phyloP scores from a whole-genome alignment of 2,329 filamentous ascomycete genomes.

The Ciborinia camelliae region DNA sequence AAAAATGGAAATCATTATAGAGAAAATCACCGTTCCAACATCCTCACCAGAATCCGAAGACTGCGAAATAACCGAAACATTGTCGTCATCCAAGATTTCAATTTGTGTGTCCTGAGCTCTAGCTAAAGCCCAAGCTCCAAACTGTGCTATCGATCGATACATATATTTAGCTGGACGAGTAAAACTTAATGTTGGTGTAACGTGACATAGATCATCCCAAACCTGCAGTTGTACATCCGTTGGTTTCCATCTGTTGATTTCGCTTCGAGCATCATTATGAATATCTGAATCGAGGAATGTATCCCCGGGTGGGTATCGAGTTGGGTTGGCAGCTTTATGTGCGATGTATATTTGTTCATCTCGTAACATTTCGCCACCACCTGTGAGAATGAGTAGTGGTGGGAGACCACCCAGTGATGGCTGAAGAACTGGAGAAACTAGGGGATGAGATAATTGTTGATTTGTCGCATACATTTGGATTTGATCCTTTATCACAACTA shows the following conservation, averaged over 20 bases:
- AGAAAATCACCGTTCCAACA: conserved; percentile 32
- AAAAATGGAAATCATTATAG: conserved; percentile 2
- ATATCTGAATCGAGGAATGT: conserved; percentile 61
- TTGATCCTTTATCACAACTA: conserved; percentile 78
- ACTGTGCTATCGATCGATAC: conserved; percentile 89
- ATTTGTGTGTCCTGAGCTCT: conserved; percentile 76
- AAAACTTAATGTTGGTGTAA: conserved; percentile 88
- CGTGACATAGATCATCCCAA: conserved; percentile 94
- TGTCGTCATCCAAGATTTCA: conserved; percentile 76
- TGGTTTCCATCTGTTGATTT: conserved; percentile 66
- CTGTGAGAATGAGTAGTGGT: conserved; percentile 79
- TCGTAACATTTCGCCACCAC: conserved; percentile 82
- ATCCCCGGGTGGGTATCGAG: conserved; percentile 68
- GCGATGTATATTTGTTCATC: conserved; percentile 96
- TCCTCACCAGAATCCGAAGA: conserved; percentile 44
- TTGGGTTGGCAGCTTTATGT: conserved; percentile 87
- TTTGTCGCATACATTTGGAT: conserved; percentile 88
- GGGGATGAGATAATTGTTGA: conserved; percentile 75
- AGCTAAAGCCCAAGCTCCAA: conserved; percentile 86
- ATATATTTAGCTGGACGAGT: conserved; percentile 95
- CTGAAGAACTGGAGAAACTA: conserved; percentile 87
- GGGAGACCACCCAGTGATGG: conserved; percentile 86
- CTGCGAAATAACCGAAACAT: conserved; percentile 68
- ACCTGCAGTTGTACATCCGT: conserved; percentile 93
- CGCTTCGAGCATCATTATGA: conserved; percentile 48